phyloP scores from a whole-genome alignment of 2,329 filamentous ascomycete genomes.

The Bipolaris bicolor region DNA sequence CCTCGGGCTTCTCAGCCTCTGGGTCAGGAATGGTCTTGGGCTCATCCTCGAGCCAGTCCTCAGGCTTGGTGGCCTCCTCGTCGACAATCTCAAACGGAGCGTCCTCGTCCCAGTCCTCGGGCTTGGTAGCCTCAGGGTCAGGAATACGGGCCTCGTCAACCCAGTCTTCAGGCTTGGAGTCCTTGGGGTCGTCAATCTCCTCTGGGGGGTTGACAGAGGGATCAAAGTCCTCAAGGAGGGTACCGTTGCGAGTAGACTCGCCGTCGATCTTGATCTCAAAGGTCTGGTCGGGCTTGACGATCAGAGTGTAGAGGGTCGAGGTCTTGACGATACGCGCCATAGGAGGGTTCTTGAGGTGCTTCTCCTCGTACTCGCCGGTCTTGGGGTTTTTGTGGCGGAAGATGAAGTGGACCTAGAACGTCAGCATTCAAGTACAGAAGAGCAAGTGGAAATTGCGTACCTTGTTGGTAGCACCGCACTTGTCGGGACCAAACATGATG shows the following conservation, averaged over 20 bases:
- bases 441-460: constrained; percentile 54
- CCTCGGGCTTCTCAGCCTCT: constrained; percentile 95
- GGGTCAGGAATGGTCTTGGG: constrained; percentile 83
- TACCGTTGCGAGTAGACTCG: constrained; percentile 84
- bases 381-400: constrained; percentile 99
- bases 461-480: constrained; percentile 99
- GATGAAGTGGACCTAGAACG: constrained; percentile 76
- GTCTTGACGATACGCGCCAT: constrained; percentile 89
- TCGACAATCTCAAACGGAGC: constrained; percentile 96
- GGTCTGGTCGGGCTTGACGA: constrained; percentile 95
- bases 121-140: constrained; percentile 93
- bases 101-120: constrained; percentile 98
- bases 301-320: constrained; percentile 92
- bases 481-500: constrained; percentile 99
- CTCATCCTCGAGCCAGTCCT: constrained; percentile 95
- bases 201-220: constrained; percentile 91
- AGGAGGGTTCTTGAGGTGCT: constrained; percentile 87
- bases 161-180: constrained; percentile 94
- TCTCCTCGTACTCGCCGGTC: constrained; percentile 99
- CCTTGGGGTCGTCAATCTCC: constrained; percentile 94
- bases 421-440: constrained; percentile 23
- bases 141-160: constrained; percentile 90
- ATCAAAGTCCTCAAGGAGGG: constrained; percentile 89
- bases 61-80: constrained; percentile 86
- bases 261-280: constrained; percentile 92